phyloP scores from a whole-genome alignment of 805 yeast species.

The Candida mattraensis region DNA sequence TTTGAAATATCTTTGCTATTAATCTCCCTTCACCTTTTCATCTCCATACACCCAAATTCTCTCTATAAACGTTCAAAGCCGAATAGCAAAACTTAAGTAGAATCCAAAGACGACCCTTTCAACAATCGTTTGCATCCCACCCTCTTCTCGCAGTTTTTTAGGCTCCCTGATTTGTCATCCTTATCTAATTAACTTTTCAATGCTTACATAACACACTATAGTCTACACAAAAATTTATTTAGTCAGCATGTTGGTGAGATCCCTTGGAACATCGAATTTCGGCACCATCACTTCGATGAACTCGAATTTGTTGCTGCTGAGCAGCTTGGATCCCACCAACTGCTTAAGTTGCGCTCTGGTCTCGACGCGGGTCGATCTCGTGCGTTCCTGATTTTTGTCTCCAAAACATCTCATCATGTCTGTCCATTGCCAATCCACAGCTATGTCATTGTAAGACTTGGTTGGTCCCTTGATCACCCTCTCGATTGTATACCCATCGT shows the following conservation, averaged over 20 bases:
- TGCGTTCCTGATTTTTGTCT: conserved; percentile 38
- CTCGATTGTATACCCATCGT: conserved; percentile 54
- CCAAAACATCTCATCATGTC: conserved; percentile 66
- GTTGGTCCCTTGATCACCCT: conserved; percentile 50
- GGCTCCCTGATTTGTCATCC: no score
- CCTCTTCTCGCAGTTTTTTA: no score
- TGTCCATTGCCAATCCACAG: conserved; percentile 63
- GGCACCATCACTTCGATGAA: conserved; percentile 62
- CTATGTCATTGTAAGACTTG: conserved; percentile 50
- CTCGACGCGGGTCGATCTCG: conserved; percentile 35
- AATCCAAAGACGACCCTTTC: no score
- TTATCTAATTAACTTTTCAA: neutral
- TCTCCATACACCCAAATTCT: no score
- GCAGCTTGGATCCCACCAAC: conserved; percentile 35
- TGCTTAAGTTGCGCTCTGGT: conserved; percentile 38
- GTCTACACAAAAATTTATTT: conserved; percentile 4
- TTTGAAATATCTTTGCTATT: no score
- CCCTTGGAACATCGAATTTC: conserved; percentile 61
- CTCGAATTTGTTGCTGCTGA: no score
- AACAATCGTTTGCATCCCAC: no score
- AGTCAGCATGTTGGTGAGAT: conserved; percentile 33
- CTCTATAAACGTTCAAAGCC: no score
- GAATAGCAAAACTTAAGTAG: no score
- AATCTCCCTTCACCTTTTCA: no score
- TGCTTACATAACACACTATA: neutral